phyloP scores from a whole-genome alignment of 225 moss, liverwort and hornwort species.

The Bryoerythrophyllum caledonicum region DNA sequence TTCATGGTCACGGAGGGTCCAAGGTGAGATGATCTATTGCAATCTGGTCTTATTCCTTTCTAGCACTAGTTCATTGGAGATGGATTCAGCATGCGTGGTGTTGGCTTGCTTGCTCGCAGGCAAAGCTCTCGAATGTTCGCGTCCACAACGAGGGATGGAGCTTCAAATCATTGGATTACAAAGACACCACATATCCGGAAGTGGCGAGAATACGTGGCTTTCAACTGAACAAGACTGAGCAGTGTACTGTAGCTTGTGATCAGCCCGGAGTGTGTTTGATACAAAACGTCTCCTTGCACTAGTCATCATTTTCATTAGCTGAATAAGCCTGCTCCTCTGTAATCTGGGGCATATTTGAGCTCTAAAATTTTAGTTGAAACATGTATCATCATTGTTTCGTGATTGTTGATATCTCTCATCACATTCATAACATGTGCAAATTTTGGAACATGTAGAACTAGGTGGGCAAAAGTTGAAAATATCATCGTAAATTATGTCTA shows the following conservation, averaged over 20 bases:
- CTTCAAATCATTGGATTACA: constrained; percentile 39
- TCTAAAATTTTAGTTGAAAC: too few relatives aligned
- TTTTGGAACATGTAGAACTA: too few relatives aligned
- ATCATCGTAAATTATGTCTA: too few relatives aligned
- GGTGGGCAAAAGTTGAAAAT: too few relatives aligned
- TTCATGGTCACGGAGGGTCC: constrained; percentile 43
- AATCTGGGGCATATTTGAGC: too few relatives aligned
- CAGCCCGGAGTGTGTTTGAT: constrained; percentile 59
- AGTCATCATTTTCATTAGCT: neutral
- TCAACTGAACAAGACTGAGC: constrained; percentile 34
- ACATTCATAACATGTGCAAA: too few relatives aligned
- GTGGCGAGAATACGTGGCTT: constrained; percentile 75
- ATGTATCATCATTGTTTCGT: too few relatives aligned
- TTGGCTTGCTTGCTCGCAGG: constrained; percentile 44
- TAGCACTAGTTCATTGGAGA: too few relatives aligned
- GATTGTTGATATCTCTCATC: too few relatives aligned
- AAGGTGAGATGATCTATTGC: constrained; percentile 51
- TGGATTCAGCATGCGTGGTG: neutral
- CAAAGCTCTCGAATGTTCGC: constrained; percentile 53
- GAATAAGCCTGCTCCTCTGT: too few relatives aligned
- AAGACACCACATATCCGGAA: constrained; percentile 45
- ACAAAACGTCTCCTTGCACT: constrained; percentile 51
- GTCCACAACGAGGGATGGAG: constrained; percentile 71
- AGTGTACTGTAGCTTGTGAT: constrained; percentile 48
- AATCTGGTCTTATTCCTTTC: too few relatives aligned